Evolutionary conservation across 1,284 basidiomycete species (phyloP), one percentile per base, ranked within the genome.

Genomic region (Malassezia pachydermatis): DNA sequence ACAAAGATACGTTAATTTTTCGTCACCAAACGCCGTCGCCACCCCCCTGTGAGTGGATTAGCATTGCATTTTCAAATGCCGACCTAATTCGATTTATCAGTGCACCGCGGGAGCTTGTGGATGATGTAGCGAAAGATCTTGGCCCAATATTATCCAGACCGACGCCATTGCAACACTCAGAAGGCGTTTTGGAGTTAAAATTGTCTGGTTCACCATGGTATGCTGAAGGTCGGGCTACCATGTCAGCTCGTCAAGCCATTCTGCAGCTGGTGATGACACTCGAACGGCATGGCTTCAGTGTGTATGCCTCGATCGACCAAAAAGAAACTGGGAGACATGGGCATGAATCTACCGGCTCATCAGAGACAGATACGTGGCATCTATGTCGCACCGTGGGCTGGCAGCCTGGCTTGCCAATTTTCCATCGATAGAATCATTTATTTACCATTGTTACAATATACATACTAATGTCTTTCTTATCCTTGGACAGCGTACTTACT

Each of bases 401-500:
- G 41, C 28, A 24, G 13, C 41, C 41, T n/a, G 41, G 41, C 20
- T 33, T 43, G 41, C 41, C 41, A 14, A 22, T 43, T 30, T 43
- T 43, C 29, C 41, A 45, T 36, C 34, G 34, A 2, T 36, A 36
- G 34, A 9, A 30, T 30, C 29, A 30, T 9, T 10, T 30, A 9
- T 30, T 30, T 10, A 9, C 29, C 29, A 9, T 30, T n/a, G n/a
- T 30, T 10, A 30, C 29, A 30, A 30, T n/a, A 30, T 30, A 30
- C n/a, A 30, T 30, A n/a, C n/a, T n/a, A n/a, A n/a, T n/a, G 17
- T 32, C 40, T 30, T 30, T 19, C 10, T 19, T 20, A 43, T 10
- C 41, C 41, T n/a, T 43, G 28, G 16, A 43, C 41, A 16, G 29
- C 32, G 38, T 70, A 69, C 24, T 51, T 49, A 46, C 61, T 64